Evolutionary conservation across 257 asterid species (phyloP), one percentile per base, ranked within the genome.

Genomic region (Primulina eburnea): DNA sequence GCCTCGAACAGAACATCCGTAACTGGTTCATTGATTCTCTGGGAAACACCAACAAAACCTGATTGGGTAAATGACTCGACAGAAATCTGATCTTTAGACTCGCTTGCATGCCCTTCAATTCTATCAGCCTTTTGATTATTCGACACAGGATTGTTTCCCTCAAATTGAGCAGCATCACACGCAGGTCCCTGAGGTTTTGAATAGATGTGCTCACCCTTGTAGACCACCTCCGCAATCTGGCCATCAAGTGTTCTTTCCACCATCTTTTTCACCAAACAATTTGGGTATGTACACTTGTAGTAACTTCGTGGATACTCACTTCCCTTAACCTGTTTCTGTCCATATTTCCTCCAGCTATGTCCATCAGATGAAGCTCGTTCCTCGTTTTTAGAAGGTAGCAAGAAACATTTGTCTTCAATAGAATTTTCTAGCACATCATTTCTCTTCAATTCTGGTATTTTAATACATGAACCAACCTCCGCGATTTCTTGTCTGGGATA

Each of bases 321-420:
- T 53, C 95, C 97, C 79, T 88, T 92, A 30, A 92, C 98, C 75
- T 81, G 91, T 73, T 92, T 92, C 80, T 92, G 97, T 59, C 98
- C 97, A 68, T 92, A 92, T 76, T 92, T 92, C 74, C 97, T 83
- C 98, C 98, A 92, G 55, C 69, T 85, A 80, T 92, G 88, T 28
- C 96, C 95, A 67, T 92, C 97, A 55, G 84, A 74, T 55, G 87
- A 78, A 71, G 84, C 81, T 14, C 83, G 87, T 43, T 85, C 82
- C 43, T 64, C 71, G 47, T 34, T 73, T 28, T 60, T 68, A 12
- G 79, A 59, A 63, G 64, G 81, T 21, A 78, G 16, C 8, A 69
- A 61, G 24, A 78, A 66, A 11, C 77, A 77, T 60, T 73, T 76
- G 57, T 78, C 82, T 33, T 77, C 82, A 30, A 76, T 87, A 58